Evolutionary conservation across 768 basidiomycete genomes (phyloP), one percentile per base, ranked within the genome.

Genomic region (Leucogyrophana mollusca): DNA sequence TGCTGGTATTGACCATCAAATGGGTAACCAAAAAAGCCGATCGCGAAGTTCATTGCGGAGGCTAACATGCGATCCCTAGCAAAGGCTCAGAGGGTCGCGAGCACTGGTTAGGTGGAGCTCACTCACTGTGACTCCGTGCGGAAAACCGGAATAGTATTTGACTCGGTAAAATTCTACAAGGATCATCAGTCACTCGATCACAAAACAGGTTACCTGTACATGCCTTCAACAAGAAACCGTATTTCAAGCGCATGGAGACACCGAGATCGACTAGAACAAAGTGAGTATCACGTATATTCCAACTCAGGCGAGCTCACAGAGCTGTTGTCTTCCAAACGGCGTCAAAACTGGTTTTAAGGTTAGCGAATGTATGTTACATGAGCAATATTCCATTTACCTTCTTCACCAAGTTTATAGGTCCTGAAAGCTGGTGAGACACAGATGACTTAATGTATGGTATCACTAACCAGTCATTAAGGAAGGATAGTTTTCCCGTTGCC

Each of bases 401-500:
- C 94, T 70, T 85, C 84, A 11, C 94, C 94, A 2, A 97, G 79
- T 56, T 89, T 88, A 66, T 92, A 94, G 4, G 86, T 83, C 94
- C 90, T 90, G 51, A 30, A 13, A 43, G 5, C 21, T 38, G 17
- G 21, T 4, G 27, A 45, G 4, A 39, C 6, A 13, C 7, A 22
- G 38, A 13, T 4, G 9, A 32, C 39, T 30, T 21, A 35, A 36
- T 11, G 18, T 50, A 6, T 57, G 37, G 40, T 35, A 24, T 56
- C 53, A 60, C 78, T 27, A 38, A 88, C 92, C 93, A 96, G 22
- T 77, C 74, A 58, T 93, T 91, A 69, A 96, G 67, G 60, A 95
- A 96, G 0, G 71, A 60, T 13, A 95, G 65, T 3, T 78, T 69
- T 0, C 85, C 90, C 1, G 73, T 73, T 0, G 82, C 85, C 27